Percentiles rank a stretch among this genome's conserved stretches.
These are phyloP conservation scores for Kurtzmaniella quercitrusa DNA, from an alignment of 1,139 yeast species.

Conservation along the genomic window DNA sequence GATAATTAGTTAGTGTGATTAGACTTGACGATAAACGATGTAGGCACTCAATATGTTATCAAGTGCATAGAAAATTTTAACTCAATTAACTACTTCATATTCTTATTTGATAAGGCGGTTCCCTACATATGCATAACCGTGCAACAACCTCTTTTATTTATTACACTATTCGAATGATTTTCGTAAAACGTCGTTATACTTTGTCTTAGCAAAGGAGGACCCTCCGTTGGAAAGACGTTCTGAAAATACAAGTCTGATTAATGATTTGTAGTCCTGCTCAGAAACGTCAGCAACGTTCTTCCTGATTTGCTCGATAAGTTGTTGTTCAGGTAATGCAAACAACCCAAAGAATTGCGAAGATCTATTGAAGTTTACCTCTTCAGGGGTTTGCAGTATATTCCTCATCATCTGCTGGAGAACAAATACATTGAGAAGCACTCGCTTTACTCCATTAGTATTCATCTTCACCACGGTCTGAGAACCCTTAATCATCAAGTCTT, in stretches of 20 bases:
- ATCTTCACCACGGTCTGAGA: constrained; percentile 52
- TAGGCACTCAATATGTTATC: no score
- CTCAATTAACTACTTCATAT: no score
- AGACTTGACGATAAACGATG: no score
- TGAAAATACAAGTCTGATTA: constrained; percentile 41
- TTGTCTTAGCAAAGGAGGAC: constrained; percentile 35
- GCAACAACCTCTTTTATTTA: background rate
- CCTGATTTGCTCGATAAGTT: constrained; percentile 23
- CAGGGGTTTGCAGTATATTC: constrained; percentile 54
- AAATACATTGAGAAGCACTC: constrained; percentile 62
- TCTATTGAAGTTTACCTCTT: constrained; percentile 54
- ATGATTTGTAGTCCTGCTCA: constrained; percentile 26
- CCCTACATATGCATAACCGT: no score
- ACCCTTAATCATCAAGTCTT: constrained; percentile 56
- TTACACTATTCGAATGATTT: constrained; percentile 9
- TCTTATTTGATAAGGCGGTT: no score
- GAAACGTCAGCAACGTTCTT: constrained; percentile 9
- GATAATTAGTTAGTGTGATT: background rate
- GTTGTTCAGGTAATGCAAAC: constrained; percentile 42
- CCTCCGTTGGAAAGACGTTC: constrained; percentile 41
- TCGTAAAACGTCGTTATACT: constrained; percentile 35
- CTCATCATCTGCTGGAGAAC: constrained; percentile 75
- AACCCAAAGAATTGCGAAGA: constrained; percentile 59
- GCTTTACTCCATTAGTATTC: constrained; percentile 64
- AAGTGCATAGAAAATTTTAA: no score